These are phyloP conservation scores for Alloteropsis semialata DNA, from an alignment of 176 grass and related monocot genomes.

Conservation along the genomic window DNA sequence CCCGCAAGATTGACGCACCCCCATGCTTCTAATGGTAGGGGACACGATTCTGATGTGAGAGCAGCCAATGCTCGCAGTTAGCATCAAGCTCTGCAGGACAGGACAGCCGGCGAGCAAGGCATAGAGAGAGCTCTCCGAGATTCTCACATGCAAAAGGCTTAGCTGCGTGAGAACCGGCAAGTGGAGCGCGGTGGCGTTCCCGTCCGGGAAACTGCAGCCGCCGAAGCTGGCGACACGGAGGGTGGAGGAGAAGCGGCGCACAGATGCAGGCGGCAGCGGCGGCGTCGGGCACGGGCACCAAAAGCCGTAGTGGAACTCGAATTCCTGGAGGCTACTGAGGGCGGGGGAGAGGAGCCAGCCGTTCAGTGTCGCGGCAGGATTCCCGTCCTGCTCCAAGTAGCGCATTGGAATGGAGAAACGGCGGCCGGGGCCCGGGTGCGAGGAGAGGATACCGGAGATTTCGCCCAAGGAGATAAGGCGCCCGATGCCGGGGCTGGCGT, in stretches of 20 bases:
- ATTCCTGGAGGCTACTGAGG: not conserved
- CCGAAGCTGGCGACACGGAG: not conserved
- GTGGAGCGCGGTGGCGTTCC: not conserved
- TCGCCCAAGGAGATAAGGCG: accelerated
- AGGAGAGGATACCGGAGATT: not conserved
- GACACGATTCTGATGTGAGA: not conserved
- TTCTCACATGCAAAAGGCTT: not conserved
- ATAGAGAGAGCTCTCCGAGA: not conserved
- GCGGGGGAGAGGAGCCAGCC: not conserved
- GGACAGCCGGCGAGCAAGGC: not conserved
- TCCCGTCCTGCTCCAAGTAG: not conserved
- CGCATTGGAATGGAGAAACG: not conserved
- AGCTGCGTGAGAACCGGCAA: not conserved
- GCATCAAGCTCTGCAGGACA: not conserved
- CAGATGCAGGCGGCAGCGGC: not conserved
- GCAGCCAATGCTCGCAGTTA: not conserved
- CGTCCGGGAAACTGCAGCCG: not conserved
- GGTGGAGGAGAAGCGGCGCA: not conserved
- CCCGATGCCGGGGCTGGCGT: not conserved
- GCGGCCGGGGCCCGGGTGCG: not conserved
- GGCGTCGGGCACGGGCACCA: not conserved
- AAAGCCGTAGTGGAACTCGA: not conserved
- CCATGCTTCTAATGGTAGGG: not conserved
- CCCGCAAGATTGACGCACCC: not conserved
- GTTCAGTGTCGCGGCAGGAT: not conserved